Conservation (phyloP, 305 asterid genomes). For the Fraxinus platypoda region DNA sequence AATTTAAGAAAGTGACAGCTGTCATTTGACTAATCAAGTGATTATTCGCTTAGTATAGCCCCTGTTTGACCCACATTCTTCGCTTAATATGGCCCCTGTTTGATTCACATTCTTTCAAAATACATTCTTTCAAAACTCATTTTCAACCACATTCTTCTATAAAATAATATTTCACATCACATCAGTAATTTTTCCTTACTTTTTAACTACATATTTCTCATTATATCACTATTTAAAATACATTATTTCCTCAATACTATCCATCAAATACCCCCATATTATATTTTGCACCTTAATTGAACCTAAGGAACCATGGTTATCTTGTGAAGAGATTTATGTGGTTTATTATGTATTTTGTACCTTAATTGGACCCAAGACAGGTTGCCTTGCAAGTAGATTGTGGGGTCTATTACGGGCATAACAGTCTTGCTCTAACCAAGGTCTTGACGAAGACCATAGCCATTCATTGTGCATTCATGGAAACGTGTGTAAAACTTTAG, state of each 20-base stretch:
- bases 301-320: neutral
- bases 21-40: neutral
- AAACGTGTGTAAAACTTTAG: neutral
- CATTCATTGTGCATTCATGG: neutral
- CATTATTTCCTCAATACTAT: too few species aligned
- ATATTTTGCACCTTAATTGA: neutral
- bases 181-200: too few species aligned
- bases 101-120: too few species aligned
- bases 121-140: too few species aligned
- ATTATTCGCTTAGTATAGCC: neutral
- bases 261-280: too few species aligned
- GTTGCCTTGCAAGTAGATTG: neutral
- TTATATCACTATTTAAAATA: too few species aligned
- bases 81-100: too few species aligned
- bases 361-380: neutral
- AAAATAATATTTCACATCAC: too few species aligned
- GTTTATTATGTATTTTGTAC: neutral
- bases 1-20: neutral
- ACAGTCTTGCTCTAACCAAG: neutral
- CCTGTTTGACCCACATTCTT: too few species aligned
- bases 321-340: neutral
- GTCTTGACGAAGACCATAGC: neutral
- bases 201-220: too few species aligned
- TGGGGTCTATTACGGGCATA: neutral
- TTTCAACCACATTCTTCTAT: too few species aligned